These are phyloP conservation scores for Fusarium haematococcum DNA, from an alignment of 2,329 filamentous ascomycete genomes.

Conservation along the genomic window DNA sequence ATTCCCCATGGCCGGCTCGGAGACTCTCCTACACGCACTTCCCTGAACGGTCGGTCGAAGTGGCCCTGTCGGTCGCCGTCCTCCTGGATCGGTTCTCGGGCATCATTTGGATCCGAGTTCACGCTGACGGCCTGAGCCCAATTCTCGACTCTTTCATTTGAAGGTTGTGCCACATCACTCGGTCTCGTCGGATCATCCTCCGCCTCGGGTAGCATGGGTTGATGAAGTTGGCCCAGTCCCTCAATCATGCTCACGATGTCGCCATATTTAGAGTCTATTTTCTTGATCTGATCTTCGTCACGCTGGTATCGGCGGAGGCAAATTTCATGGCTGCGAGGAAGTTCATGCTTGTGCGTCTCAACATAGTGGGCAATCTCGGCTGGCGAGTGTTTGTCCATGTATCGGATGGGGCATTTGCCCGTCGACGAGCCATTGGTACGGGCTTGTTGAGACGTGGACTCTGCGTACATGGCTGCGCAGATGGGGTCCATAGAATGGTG, in stretches of 20 bases:
- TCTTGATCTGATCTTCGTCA: slow-evolving; percentile 85
- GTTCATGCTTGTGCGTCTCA: slow-evolving; percentile 93
- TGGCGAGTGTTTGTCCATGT: slow-evolving; percentile 89
- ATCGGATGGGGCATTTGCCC: slow-evolving; percentile 90
- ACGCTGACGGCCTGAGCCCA: slow-evolving; percentile 85
- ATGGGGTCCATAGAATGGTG: slow-evolving; percentile 70
- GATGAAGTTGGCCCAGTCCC: slow-evolving; percentile 86
- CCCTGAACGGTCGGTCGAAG: slow-evolving; percentile 87
- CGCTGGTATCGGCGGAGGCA: slow-evolving; percentile 91
- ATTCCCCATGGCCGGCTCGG: slow-evolving; percentile 96
- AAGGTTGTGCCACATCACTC: slow-evolving; percentile 62
- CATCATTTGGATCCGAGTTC: slow-evolving; percentile 53
- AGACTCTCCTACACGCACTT: slow-evolving; percentile 92
- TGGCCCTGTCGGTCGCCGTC: slow-evolving; percentile 74
- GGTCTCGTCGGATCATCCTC: slow-evolving; percentile 57
- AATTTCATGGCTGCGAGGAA: slow-evolving; percentile 92
- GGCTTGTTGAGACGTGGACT: slow-evolving; percentile 65
- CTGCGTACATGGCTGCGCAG: slow-evolving; percentile 72
- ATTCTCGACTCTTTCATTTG: slow-evolving; percentile 80
- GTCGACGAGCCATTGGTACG: slow-evolving; percentile 62
- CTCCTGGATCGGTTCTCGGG: slow-evolving; percentile 46
- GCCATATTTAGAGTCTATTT: slow-evolving; percentile 94
- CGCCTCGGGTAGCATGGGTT: slow-evolving; percentile 80
- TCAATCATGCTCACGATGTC: slow-evolving; percentile 95
- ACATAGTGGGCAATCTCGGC: slow-evolving; percentile 95